Evolutionary conservation across 805 yeast species (phyloP).

Genomic region (Tetrapisispora fleetii): DNA sequence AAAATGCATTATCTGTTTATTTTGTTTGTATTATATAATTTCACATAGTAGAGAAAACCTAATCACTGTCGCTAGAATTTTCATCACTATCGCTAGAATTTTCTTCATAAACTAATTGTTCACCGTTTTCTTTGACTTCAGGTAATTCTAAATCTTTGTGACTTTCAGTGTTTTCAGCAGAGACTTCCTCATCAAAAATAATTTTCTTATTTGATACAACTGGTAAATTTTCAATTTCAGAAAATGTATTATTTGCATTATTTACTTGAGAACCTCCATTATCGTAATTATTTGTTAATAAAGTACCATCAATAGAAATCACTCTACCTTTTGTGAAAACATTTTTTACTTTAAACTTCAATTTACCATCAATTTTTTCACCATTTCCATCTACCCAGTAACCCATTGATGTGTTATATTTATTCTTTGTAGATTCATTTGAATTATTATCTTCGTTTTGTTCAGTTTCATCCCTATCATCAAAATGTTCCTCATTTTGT

Average conservation of each 20-base stretch:
- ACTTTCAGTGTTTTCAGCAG: conserved; percentile 28
- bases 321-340: conserved; percentile 71
- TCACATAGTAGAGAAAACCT: neutral
- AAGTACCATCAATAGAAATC: conserved; percentile 81
- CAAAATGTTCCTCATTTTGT: conserved; percentile 56
- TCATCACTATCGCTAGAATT: conserved; percentile 24
- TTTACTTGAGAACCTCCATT: neutral
- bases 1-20: neutral
- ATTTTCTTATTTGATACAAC: conserved; percentile 40
- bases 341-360: conserved; percentile 63
- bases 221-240: conserved; percentile 46
- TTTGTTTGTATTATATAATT: no score
- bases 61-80: conserved; percentile 18
- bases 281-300: conserved; percentile 31
- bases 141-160: conserved; percentile 28
- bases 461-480: conserved; percentile 11
- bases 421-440: conserved; percentile 10
- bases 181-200: conserved; percentile 39
- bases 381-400: conserved; percentile 79
- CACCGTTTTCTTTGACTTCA: conserved; percentile 28
- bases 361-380: conserved; percentile 69
- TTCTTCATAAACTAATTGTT: conserved; percentile 28
- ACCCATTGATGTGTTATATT: conserved; percentile 49
- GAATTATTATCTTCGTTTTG: conserved; percentile 5
- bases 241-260: conserved; percentile 16